Percentiles rank a stretch among this genome's conserved stretches.
Conservation (phyloP, 805 yeast genomes). For the Wickerhamiella alocasiicola region DNA sequence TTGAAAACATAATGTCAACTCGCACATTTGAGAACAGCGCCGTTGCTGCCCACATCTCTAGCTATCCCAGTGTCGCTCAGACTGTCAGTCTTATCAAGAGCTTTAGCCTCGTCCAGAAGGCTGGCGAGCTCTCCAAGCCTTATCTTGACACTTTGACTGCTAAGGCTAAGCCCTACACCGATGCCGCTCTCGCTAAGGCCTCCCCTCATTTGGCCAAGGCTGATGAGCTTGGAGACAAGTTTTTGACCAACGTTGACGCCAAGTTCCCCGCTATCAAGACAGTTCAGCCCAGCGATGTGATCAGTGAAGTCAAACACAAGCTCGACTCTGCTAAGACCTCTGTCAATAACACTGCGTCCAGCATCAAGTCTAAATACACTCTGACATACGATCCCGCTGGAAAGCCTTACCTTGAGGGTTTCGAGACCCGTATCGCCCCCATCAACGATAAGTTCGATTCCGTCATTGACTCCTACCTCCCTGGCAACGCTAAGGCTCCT, state of each 20-base stretch:
- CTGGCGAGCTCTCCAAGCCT: slow-evolving; percentile 8
- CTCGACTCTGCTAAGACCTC: slow-evolving; percentile 27
- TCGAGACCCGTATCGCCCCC: slow-evolving; percentile 54
- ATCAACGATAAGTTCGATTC: slow-evolving; percentile 42
- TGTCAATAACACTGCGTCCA: slow-evolving; percentile 27
- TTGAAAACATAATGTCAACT: not conserved
- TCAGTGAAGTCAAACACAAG: slow-evolving; percentile 32
- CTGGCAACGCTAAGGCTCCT: slow-evolving; percentile 21
- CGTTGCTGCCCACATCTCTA: slow-evolving; percentile 39
- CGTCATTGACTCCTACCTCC: slow-evolving; percentile 34
- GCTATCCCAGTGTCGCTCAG: slow-evolving; percentile 45
- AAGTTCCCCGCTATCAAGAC: slow-evolving; percentile 49
- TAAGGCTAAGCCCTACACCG: slow-evolving; percentile 7
- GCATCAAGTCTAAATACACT: slow-evolving; percentile 39
- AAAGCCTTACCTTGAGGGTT: slow-evolving; percentile 44
- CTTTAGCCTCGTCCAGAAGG: slow-evolving; percentile 39
- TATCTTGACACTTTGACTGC: slow-evolving; percentile 5
- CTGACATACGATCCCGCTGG: slow-evolving; percentile 47
- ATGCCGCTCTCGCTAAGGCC: not conserved
- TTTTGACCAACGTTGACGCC: slow-evolving; percentile 46
- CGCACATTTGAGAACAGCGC: slow-evolving; percentile 1
- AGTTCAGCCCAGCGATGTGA: slow-evolving; percentile 41
- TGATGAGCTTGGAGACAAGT: slow-evolving; percentile 43
- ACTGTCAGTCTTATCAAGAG: slow-evolving; percentile 45
- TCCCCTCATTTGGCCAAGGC: slow-evolving; percentile 31